Evolutionary conservation across 1,284 basidiomycete genomes (phyloP).

Genomic region (Mycena citricolor): DNA sequence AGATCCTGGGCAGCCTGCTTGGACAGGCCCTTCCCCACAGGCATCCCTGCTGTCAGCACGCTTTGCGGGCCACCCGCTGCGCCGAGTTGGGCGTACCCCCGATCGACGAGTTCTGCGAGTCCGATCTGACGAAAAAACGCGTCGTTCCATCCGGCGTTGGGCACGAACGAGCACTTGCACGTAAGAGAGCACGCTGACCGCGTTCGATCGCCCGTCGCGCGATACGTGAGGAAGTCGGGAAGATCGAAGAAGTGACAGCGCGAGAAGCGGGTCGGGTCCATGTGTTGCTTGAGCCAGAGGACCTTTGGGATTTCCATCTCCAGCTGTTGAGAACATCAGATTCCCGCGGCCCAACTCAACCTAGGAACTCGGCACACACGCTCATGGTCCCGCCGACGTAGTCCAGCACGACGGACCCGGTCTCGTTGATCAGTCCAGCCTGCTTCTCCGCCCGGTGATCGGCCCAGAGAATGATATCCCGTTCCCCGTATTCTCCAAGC

Average conservation of each 20-base stretch:
- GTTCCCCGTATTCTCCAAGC: slow-evolving; percentile 65
- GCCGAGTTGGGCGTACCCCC: slow-evolving; percentile 79
- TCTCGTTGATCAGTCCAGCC: slow-evolving; percentile 86
- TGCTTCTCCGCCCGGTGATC: slow-evolving; percentile 94
- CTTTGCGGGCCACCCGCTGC: slow-evolving; percentile 50
- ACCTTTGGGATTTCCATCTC: slow-evolving; percentile 98
- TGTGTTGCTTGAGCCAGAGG: slow-evolving; percentile 92
- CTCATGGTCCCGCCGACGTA: slow-evolving; percentile 98
- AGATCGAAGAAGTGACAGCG: slow-evolving; percentile 95
- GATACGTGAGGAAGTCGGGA: slow-evolving; percentile 95
- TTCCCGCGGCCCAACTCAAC: slow-evolving; percentile 1
- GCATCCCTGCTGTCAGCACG: slow-evolving; percentile 89
- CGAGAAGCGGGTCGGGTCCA: slow-evolving; percentile 75
- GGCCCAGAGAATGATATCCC: slow-evolving; percentile 91
- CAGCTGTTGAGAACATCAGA: slow-evolving; percentile 48
- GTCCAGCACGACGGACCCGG: slow-evolving; percentile 83
- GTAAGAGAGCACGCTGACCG: slow-evolving; percentile 93
- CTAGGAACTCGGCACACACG: slow-evolving; percentile 48
- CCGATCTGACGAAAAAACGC: slow-evolving; percentile 87
- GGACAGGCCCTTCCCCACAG: slow-evolving; percentile 84
- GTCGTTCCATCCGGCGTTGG: slow-evolving; percentile 84
- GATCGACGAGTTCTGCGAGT: slow-evolving; percentile 61
- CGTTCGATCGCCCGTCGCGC: slow-evolving; percentile 76
- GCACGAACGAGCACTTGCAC: slow-evolving; percentile 98
- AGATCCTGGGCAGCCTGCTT: slow-evolving; percentile 81